phyloP scores from a whole-genome alignment of 768 basidiomycete genomes.

The Suillus decipiens region DNA sequence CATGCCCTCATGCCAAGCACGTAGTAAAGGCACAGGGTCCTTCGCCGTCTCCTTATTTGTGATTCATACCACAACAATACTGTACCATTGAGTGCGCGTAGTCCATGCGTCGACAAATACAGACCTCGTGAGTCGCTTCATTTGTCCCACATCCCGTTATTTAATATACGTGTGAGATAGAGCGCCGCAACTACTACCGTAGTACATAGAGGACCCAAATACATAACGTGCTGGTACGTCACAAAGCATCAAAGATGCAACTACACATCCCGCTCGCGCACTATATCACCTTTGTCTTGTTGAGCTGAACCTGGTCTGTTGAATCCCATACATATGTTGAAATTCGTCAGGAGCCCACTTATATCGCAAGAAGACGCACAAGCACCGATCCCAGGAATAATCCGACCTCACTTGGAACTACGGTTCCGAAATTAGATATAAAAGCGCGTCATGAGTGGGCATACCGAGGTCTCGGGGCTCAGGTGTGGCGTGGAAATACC shows the following conservation, averaged over 20 bases:
- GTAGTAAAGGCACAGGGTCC: background rate
- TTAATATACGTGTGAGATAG: background rate
- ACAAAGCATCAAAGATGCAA: background rate
- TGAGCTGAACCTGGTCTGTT: background rate
- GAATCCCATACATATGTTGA: background rate
- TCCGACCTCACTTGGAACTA: background rate
- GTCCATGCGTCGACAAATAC: background rate
- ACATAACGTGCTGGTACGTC: background rate
- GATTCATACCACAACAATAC: background rate
- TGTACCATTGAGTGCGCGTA: background rate
- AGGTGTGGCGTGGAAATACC: slow-evolving; percentile 14
- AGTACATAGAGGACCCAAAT: background rate
- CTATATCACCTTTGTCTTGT: background rate
- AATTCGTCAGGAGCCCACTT: background rate
- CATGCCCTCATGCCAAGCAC: background rate
- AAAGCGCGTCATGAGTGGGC: slow-evolving; percentile 10
- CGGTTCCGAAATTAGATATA: slow-evolving; percentile 8
- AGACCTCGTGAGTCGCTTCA: background rate
- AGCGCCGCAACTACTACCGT: background rate
- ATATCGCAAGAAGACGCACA: background rate
- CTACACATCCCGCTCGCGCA: background rate
- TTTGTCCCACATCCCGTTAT: background rate
- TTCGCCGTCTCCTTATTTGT: background rate
- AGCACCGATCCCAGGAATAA: slow-evolving; percentile 10
- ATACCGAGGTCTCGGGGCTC: slow-evolving; percentile 8